Evolutionary conservation across 1,139 yeast genomes (phyloP), one percentile per base, ranked within the genome.

Genomic region (Pichia norvegensis): DNA sequence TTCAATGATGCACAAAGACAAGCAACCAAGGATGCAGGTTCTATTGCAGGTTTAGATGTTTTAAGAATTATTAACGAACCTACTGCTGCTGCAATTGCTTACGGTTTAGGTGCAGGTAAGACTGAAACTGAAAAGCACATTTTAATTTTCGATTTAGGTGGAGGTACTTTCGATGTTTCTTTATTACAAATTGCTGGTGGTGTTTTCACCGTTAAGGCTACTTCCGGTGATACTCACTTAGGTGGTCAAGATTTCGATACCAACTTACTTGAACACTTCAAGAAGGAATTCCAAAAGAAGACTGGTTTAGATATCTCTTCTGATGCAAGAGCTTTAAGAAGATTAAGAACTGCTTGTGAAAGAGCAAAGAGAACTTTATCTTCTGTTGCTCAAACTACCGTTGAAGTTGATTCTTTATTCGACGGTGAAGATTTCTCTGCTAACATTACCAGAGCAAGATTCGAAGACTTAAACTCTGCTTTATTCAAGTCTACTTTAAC

Each of bases 161-260:
- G 96, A 74, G 96, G 96, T 80, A 88, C 97, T 70, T 88, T 88
- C 76, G 97, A 88, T 85, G 97, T 90, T 59, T 92, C 98, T 52
- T 79, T 90, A 64, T 78, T 90, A 71, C 85, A 87, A 78, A 87
- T 92, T 69, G 95, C 94, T 69, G 97, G 94, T 72, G 98, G 98
- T 81, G 94, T 92, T 67, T 92, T 90, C 84, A 90, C 95, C 68
- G 98, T 92, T 68, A 90, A 90, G 82, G 94, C 98, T 65, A 92
- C 98, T 65, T 96, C 97, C 69, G 98, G 98, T 87, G 97, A 92
- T 78, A 92, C 98, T 66, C 98, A 90, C 76, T 84, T 90, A 79
- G 97, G 98, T 83, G 97, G 97, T 84, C 95, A 90, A 79, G 97
- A 90, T 79, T 90, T 90, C 75, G 97, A 88, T 74, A 82, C 90